Conservation (phyloP, 2,329 filamentous ascomycete genomes). For the Ophiocordyceps camponoti-floridani region DNA sequence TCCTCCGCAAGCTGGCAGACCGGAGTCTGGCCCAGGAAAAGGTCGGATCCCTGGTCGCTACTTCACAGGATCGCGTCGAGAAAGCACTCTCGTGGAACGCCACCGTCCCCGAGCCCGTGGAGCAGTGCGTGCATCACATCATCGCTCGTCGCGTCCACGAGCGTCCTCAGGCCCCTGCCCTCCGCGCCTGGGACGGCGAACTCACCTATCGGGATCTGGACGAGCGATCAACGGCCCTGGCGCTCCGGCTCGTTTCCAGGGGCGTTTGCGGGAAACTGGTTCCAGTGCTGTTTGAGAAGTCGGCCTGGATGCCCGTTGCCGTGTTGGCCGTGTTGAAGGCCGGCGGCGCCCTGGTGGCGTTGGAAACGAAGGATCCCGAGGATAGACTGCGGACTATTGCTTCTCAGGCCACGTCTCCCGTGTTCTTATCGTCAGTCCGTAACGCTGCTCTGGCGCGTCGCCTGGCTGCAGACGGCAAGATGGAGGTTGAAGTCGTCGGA, state of each 20-base stretch:
- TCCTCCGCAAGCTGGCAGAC: not conserved
- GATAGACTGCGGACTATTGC: conserved; percentile 2
- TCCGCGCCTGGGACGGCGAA: conserved; percentile 10
- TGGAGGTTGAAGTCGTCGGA: not conserved
- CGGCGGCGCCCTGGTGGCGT: conserved; percentile 7
- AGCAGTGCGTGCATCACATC: conserved; percentile 7
- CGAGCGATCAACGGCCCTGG: conserved; percentile 2
- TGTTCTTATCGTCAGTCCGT: conserved; percentile 1
- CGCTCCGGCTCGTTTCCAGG: conserved; percentile 1
- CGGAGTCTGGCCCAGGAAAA: not conserved
- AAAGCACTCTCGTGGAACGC: conserved; percentile 4
- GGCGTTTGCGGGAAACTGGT: conserved; percentile 10
- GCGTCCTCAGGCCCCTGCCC: conserved; percentile 4
- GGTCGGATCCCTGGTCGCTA: not conserved
- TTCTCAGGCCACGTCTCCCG: not conserved
- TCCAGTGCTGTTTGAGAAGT: conserved; percentile 18
- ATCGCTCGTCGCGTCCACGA: conserved; percentile 3
- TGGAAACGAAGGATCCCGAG: conserved; percentile 4
- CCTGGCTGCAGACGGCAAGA: not conserved
- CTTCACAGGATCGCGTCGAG: not conserved
- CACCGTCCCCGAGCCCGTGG: conserved; percentile 1
- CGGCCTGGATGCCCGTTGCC: conserved; percentile 12
- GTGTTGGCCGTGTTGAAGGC: conserved; percentile 16
- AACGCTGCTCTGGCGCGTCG: not conserved
- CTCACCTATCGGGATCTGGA: conserved; percentile 8